These are phyloP conservation scores for Backusella luteola DNA, from an alignment of 192 early-diverging fungal species.

Conservation along the genomic window DNA sequence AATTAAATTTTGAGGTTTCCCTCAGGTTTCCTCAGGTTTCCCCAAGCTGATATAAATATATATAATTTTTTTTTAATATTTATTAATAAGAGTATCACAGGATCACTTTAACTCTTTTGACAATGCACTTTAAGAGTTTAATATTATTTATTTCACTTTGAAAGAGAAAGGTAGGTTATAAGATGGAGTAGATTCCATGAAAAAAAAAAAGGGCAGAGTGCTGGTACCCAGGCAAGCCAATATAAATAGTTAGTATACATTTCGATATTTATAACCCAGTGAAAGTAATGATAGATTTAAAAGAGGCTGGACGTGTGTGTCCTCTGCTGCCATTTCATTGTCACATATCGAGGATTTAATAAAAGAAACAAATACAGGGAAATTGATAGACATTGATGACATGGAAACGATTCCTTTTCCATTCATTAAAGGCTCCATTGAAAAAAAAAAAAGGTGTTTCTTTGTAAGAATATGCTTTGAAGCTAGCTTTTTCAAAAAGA, in stretches of 20 bases:
- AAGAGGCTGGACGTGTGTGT: background rate
- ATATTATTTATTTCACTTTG: background rate
- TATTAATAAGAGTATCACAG: background rate
- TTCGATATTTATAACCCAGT: background rate
- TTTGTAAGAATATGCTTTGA: background rate
- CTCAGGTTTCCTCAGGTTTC: too few relatives aligned
- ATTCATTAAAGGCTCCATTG: background rate
- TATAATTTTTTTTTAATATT: background rate
- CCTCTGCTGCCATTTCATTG: background rate
- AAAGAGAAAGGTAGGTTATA: background rate
- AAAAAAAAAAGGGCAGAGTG: background rate
- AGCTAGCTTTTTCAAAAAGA: background rate
- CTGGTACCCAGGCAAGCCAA: background rate
- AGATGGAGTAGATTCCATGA: background rate
- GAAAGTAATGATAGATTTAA: background rate
- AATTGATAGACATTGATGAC: background rate
- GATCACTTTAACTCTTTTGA: background rate
- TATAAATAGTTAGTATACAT: background rate
- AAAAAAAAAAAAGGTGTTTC: background rate
- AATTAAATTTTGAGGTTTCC: too few relatives aligned
- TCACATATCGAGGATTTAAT: background rate
- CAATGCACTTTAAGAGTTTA: background rate
- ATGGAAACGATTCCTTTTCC: background rate
- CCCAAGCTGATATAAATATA: too few relatives aligned
- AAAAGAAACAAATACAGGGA: background rate